phyloP scores from a whole-genome alignment of 2,329 filamentous ascomycete species.

The Chaetothyriales sp. region DNA sequence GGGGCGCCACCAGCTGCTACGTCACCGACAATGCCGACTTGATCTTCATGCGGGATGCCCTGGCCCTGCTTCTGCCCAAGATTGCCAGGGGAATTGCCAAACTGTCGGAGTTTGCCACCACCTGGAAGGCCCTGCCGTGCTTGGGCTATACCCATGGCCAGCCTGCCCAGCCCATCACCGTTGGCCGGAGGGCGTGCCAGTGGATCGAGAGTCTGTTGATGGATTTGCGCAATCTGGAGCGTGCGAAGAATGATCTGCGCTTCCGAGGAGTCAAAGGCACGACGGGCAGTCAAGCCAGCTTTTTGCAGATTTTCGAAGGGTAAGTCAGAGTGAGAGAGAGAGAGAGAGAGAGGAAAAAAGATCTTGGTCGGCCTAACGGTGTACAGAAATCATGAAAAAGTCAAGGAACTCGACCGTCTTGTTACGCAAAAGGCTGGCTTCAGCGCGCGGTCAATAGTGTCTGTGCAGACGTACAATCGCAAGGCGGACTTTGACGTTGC shows the following conservation, averaged over 20 bases:
- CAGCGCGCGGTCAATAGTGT: conserved; percentile 38
- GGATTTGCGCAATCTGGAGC: conserved; percentile 60
- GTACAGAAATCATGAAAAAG: conserved; percentile 38
- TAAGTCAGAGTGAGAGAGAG: not conserved
- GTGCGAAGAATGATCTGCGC: conserved; percentile 49
- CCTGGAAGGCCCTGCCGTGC: conserved; percentile 58
- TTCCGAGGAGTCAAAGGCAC: conserved; percentile 64
- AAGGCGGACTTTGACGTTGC: conserved; percentile 71
- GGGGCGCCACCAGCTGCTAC: conserved; percentile 45
- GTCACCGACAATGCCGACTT: conserved; percentile 64
- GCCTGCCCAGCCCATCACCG: conserved; percentile 45
- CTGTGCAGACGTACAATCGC: conserved; percentile 59
- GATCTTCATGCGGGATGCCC: conserved; percentile 58
- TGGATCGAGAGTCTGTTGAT: conserved; percentile 65
- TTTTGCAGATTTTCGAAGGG: conserved; percentile 50
- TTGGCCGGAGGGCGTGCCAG: conserved; percentile 53
- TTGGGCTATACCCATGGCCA: conserved; percentile 61
- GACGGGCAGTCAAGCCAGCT: conserved; percentile 65
- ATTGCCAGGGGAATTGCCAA: conserved; percentile 65
- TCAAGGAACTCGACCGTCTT: conserved; percentile 47
- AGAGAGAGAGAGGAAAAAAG: not conserved
- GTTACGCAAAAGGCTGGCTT: conserved; percentile 54
- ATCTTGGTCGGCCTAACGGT: conserved; percentile 7
- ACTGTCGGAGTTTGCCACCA: conserved; percentile 53
- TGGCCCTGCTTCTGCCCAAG: conserved; percentile 64